phyloP scores from a whole-genome alignment of 2,329 filamentous ascomycete species.

The Pyricularia sp. region DNA sequence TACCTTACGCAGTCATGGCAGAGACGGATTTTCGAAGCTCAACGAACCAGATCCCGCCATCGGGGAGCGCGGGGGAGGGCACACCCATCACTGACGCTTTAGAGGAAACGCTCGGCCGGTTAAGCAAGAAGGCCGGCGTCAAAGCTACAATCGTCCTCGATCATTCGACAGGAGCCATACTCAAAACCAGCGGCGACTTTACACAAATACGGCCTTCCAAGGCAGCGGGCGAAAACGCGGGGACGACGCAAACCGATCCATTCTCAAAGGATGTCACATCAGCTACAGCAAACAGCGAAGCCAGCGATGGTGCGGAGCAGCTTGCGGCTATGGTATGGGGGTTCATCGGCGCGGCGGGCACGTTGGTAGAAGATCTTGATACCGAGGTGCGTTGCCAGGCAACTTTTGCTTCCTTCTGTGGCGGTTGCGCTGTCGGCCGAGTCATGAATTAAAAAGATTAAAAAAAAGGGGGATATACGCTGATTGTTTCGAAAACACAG shows the following conservation, averaged over 20 bases:
- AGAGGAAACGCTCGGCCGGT: slow-evolving; percentile 50
- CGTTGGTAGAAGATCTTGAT: slow-evolving; percentile 60
- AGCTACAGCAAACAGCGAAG: slow-evolving; percentile 23
- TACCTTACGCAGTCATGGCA: background rate
- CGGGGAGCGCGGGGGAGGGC: slow-evolving; percentile 12
- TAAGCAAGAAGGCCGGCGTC: slow-evolving; percentile 67
- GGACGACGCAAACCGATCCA: slow-evolving; percentile 18
- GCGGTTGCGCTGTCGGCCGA: background rate
- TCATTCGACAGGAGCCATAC: slow-evolving; percentile 55
- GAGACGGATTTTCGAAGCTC: slow-evolving; percentile 1
- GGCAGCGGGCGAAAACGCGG: slow-evolving; percentile 9
- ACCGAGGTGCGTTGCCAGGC: slow-evolving; percentile 38
- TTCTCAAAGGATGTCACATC: background rate
- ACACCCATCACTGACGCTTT: slow-evolving; percentile 39
- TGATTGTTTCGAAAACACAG: slow-evolving; percentile 18
- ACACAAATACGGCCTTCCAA: slow-evolving; percentile 38
- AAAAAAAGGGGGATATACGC: background rate
- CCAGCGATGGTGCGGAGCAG: slow-evolving; percentile 44
- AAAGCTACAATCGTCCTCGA: slow-evolving; percentile 67
- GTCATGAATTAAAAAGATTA: background rate
- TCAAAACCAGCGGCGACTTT: slow-evolving; percentile 60
- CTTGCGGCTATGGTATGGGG: slow-evolving; percentile 65
- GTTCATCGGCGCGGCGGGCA: slow-evolving; percentile 57
- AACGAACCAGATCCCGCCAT: slow-evolving; percentile 2
- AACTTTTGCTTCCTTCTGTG: background rate